Conservation (phyloP, 768 basidiomycete genomes). For the Nidula microcarpa region DNA sequence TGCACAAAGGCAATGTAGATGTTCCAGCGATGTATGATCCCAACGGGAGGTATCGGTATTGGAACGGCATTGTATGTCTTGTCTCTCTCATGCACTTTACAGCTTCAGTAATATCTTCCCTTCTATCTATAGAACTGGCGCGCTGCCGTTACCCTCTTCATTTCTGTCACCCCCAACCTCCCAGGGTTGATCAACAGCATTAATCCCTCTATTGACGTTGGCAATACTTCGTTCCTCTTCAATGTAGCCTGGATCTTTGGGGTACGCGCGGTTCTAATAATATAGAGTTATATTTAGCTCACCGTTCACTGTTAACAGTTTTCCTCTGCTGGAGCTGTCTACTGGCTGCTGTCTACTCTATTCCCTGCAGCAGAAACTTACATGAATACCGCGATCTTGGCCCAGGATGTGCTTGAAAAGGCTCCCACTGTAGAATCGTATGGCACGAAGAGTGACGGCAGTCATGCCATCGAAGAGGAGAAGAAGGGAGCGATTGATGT, state of each 20-base stretch:
- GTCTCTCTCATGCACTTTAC: conserved; percentile 1
- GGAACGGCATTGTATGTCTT: conserved; percentile 61
- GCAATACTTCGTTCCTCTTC: conserved; percentile 53
- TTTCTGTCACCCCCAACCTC: conserved; percentile 66
- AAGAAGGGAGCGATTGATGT: conserved; percentile 1
- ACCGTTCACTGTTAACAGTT: conserved; percentile 23
- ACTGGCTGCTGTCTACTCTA: conserved; percentile 30
- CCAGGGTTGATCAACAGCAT: conserved; percentile 80
- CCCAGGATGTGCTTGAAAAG: conserved; percentile 14
- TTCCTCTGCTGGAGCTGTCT: conserved; percentile 27
- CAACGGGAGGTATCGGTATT: conserved; percentile 76
- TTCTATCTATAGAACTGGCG: conserved; percentile 69
- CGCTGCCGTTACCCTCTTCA: conserved; percentile 62
- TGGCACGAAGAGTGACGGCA: not conserved
- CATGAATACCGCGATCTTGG: conserved; percentile 28
- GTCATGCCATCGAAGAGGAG: not conserved
- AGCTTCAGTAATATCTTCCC: not conserved
- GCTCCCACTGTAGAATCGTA: not conserved
- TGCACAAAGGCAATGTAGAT: conserved; percentile 69
- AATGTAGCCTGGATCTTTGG: conserved; percentile 78
- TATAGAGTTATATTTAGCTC: not conserved
- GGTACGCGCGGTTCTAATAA: conserved; percentile 33
- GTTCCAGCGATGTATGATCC: conserved; percentile 85
- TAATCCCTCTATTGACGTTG: conserved; percentile 59
- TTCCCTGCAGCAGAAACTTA: conserved; percentile 42